A percentile compares a stretch with the other conserved stretches of the same genome.
These are phyloP conservation scores for Pseudotulostoma volvatum DNA, from an alignment of 495 filamentous ascomycete genomes.

Conservation along the genomic window DNA sequence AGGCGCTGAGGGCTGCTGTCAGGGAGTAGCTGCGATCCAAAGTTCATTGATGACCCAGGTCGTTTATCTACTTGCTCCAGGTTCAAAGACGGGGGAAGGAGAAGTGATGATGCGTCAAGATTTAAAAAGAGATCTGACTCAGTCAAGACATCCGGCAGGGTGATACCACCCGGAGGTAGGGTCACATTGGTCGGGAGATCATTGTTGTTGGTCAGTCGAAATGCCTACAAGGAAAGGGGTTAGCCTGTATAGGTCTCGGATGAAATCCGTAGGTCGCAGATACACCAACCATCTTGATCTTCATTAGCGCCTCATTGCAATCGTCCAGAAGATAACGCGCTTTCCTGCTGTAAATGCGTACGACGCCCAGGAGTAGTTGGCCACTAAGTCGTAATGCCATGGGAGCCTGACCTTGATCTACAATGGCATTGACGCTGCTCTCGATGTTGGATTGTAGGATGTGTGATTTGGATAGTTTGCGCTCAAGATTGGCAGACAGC, in stretches of 20 bases:
- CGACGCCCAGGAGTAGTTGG: slow-evolving; percentile 85
- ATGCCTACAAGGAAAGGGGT: slow-evolving; percentile 44
- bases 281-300: slow-evolving; percentile 94
- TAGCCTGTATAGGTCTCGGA: too few species aligned
- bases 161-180: slow-evolving; percentile 49
- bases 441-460: slow-evolving; percentile 85
- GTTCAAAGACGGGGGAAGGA: slow-evolving; percentile 48
- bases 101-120: slow-evolving; percentile 58
- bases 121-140: slow-evolving; percentile 71
- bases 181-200: slow-evolving; percentile 55
- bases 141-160: slow-evolving; percentile 75
- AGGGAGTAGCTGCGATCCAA: slow-evolving; percentile 55
- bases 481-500: slow-evolving; percentile 93
- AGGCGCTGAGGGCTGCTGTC: slow-evolving; percentile 39
- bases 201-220: slow-evolving; percentile 63
- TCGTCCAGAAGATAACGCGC: slow-evolving; percentile 91
- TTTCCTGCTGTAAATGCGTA: slow-evolving; percentile 93
- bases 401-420: slow-evolving; percentile 81
- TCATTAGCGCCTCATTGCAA: slow-evolving; percentile 90
- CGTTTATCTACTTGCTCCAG: slow-evolving; percentile 42
- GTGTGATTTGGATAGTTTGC: slow-evolving; percentile 89
- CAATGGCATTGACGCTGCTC: slow-evolving; percentile 85
- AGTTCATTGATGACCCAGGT: slow-evolving; percentile 32
- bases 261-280: too few species aligned
- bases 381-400: slow-evolving; percentile 90